phyloP scores from a whole-genome alignment of 495 filamentous ascomycete species.

The Penicilliopsis zonata region DNA sequence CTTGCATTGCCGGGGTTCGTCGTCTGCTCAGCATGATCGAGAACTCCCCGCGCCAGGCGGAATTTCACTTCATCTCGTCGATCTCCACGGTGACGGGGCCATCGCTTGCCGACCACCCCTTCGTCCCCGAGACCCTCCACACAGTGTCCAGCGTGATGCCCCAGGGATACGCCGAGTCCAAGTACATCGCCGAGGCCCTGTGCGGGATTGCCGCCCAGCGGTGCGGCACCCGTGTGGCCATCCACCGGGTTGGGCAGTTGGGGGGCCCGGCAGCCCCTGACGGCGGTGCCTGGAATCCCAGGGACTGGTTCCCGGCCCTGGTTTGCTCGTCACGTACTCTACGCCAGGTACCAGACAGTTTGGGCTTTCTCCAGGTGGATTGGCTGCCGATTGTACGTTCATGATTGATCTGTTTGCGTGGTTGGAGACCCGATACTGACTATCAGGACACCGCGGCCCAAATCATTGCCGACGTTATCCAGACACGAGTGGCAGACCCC shows the following conservation, averaged over 20 bases:
- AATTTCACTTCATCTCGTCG: constrained; percentile 44
- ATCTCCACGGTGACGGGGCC: constrained; percentile 29
- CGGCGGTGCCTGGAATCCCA: constrained; percentile 18
- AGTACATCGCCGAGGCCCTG: constrained; percentile 39
- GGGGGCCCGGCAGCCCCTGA: constrained; percentile 26
- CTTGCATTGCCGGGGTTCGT: constrained; percentile 39
- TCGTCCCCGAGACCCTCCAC: constrained; percentile 33
- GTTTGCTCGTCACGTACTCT: constrained; percentile 12
- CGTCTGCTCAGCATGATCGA: constrained; percentile 40
- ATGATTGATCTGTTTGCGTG: not conserved
- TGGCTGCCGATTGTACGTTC: constrained; percentile 8
- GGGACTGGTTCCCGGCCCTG: constrained; percentile 24
- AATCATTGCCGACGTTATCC: constrained; percentile 7
- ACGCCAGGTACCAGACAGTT: constrained; percentile 2
- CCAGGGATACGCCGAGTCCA: constrained; percentile 44
- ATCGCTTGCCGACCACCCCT: constrained; percentile 15
- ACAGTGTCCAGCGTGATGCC: constrained; percentile 19
- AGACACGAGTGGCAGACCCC: constrained; percentile 2
- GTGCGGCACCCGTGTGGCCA: constrained; percentile 25
- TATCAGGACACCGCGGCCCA: constrained; percentile 7
- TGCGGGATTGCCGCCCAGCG: constrained; percentile 28
- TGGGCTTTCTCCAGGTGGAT: constrained; percentile 2
- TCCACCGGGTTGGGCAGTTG: constrained; percentile 47
- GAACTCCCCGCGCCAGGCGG: constrained; percentile 25
- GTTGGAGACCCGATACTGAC: not conserved